A percentile compares a stretch with the other conserved stretches of the same genome.
Conservation (phyloP, 2,329 filamentous ascomycete species). For the Venturia asperata region DNA sequence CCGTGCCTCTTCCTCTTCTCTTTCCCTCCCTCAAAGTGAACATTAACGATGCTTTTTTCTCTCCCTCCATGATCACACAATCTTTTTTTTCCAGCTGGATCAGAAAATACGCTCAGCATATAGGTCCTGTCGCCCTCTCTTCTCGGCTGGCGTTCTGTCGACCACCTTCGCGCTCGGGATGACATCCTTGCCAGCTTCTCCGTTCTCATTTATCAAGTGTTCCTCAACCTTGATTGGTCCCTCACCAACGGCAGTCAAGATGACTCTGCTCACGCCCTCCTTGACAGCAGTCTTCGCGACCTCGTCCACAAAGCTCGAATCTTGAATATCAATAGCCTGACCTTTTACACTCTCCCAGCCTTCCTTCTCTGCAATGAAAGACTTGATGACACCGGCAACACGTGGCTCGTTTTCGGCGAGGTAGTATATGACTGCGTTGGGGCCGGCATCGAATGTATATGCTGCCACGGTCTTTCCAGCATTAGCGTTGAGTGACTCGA, state of each 20-base stretch:
- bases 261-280: slow-evolving; percentile 79
- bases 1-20: background rate
- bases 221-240: slow-evolving; percentile 76
- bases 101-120: slow-evolving; percentile 4
- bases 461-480: slow-evolving; percentile 72
- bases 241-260: slow-evolving; percentile 84
- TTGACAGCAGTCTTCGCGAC: slow-evolving; percentile 46
- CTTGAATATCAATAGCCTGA: slow-evolving; percentile 45
- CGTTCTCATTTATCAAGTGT: slow-evolving; percentile 63
- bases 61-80: background rate
- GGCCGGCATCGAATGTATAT: slow-evolving; percentile 96
- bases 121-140: slow-evolving; percentile 3
- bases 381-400: slow-evolving; percentile 73
- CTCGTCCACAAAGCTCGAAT: slow-evolving; percentile 57
- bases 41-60: background rate
- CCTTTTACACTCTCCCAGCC: slow-evolving; percentile 61
- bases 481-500: slow-evolving; percentile 78
- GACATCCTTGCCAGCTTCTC: slow-evolving; percentile 35
- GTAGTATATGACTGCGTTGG: slow-evolving; percentile 96
- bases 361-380: slow-evolving; percentile 53
- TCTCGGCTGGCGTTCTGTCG: slow-evolving; percentile 5
- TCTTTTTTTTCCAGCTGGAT: background rate
- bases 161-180: background rate
- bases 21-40: background rate
- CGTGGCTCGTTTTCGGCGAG: slow-evolving; percentile 66